phyloP scores from a whole-genome alignment of 768 basidiomycete genomes.

The Boletus sensibilis region DNA sequence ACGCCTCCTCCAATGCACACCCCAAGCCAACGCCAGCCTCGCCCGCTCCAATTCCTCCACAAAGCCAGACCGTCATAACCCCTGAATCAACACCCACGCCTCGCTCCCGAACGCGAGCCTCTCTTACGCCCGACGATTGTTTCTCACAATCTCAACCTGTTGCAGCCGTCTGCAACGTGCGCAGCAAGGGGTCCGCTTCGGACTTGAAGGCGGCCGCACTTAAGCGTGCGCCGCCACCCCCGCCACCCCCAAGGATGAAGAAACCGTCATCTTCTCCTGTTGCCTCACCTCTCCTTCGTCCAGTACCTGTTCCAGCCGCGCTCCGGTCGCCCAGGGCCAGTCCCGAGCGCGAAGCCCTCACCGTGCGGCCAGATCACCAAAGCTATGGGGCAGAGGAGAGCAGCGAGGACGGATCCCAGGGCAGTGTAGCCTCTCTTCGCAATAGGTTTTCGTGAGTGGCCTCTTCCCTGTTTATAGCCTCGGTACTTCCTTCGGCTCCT shows the following conservation, averaged over 20 bases:
- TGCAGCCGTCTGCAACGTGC: constrained; percentile 36
- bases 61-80: constrained; percentile 15
- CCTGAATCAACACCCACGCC: constrained; percentile 36
- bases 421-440: constrained; percentile 43
- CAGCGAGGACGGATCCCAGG: constrained; percentile 13
- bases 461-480: background rate
- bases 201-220: constrained; percentile 44
- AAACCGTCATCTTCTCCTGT: constrained; percentile 38
- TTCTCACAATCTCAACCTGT: constrained; percentile 19
- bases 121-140: constrained; percentile 21
- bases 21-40: constrained; percentile 1
- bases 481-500: background rate
- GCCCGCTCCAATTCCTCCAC: constrained; percentile 6
- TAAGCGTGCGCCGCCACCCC: constrained; percentile 60
- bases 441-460: constrained; percentile 50
- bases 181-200: constrained; percentile 51
- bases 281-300: constrained; percentile 52
- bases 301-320: constrained; percentile 42
- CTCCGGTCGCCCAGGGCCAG: constrained; percentile 22
- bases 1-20: constrained; percentile 15
- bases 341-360: constrained; percentile 15
- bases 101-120: constrained; percentile 42
- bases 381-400: constrained; percentile 8
- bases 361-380: background rate
- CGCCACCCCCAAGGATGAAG: constrained; percentile 42